A percentile compares a stretch with the other conserved stretches of the same genome.
These are phyloP conservation scores for Colletotrichum sp. DNA, from an alignment of 2,329 filamentous ascomycete species.

Conservation along the genomic window DNA sequence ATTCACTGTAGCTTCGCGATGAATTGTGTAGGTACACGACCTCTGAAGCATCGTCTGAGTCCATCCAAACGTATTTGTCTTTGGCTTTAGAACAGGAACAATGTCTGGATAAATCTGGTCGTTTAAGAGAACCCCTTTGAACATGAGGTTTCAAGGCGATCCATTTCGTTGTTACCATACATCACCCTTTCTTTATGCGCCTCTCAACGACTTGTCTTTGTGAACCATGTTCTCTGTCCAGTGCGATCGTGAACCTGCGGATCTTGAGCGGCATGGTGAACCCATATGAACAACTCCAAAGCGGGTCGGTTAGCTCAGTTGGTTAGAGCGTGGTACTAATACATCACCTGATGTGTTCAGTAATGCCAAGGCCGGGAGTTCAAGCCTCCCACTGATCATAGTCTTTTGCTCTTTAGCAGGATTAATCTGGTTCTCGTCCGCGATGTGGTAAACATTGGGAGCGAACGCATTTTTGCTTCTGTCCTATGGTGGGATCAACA, in stretches of 20 bases:
- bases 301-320: slow-evolving; percentile 21
- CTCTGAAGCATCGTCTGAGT: neutral
- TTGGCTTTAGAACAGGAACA: neutral
- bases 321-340: slow-evolving; percentile 23
- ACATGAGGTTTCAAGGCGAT: neutral
- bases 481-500: neutral
- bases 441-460: fast-evolving
- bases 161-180: neutral
- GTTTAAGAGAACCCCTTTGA: neutral
- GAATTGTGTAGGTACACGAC: neutral
- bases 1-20: neutral
- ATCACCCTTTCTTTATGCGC: neutral
- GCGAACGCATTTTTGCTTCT: neutral
- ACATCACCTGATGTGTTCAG: slow-evolving; percentile 7
- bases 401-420: neutral
- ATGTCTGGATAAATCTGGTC: neutral
- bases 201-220: neutral
- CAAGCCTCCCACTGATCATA: slow-evolving; percentile 20
- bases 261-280: neutral
- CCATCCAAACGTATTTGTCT: neutral
- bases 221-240: neutral
- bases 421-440: fast-evolving
- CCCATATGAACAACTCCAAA: fast-evolving
- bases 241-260: neutral
- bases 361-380: slow-evolving; percentile 21